Base-by-base conservation (phyloP, 305 asterid genomes). In the Petunia hybrid region DNA sequence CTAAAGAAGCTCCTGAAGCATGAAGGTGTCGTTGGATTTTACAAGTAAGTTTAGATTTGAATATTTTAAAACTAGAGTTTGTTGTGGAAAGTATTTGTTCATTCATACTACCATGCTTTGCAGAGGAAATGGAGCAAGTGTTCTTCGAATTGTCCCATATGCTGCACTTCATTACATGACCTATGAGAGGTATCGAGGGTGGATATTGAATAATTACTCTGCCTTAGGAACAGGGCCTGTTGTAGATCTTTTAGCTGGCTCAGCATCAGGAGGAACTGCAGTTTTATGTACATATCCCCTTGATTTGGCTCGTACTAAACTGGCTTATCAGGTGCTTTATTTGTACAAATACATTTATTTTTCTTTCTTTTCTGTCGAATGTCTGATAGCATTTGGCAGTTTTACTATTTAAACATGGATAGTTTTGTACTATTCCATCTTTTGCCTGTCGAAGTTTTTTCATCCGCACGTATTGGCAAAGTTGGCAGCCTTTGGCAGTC, bases 101-200 rank as follows among this genome's bases (percentile, higher is more conserved):
- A 41, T 65, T 69, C 36, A 59, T 13, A 82, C 56, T 40, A 3
- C 14, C 35, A 68, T 81, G 82, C 57, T 35, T 83, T 81, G 67
- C 83, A 96, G 97, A 89, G 99, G 99, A 80, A 95, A 95, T 83
- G 99, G 99, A 78, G 99, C 99, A 51, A 93, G 98, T 79, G 97
- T 95, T 55, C 90, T 93, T 78, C 95, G 98, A 51, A 95, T 95
- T 80, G 92, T 93, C 66, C 99, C 99, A 2, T 95, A 95, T 73
- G 99, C 98, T 43, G 97, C 99, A 56, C 85, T 95, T 45, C 99
- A 95, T 87, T 95, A 91, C 89, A 95, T 93, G 99, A 80, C 95
- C 1, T 95, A 95, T 61, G 99, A 95, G 87, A 97, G 84, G 68
- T 95, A 93, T 63, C 97, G 99, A 48, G 22, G 81, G 66, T 91